Evolutionary conservation across 352 stramenopile species (phyloP).

Genomic region (Phytopythium aichiense): DNA sequence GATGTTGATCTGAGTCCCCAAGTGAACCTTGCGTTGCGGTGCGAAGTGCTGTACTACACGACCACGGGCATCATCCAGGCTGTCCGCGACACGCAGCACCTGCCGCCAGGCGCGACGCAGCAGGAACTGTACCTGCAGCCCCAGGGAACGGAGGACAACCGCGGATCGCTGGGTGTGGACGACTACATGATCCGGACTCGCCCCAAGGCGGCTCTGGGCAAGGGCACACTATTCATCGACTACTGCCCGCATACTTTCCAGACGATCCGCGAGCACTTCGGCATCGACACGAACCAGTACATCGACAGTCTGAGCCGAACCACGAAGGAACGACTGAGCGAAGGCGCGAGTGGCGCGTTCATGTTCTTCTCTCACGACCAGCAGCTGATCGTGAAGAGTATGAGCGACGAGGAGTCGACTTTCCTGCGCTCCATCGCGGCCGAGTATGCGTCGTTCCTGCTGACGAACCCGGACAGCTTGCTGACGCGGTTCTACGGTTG

Average conservation of each 20-base stretch:
- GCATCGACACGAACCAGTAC: conserved; percentile 79
- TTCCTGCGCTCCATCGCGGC: conserved; percentile 79
- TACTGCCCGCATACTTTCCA: conserved; percentile 85
- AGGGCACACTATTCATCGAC: conserved; percentile 84
- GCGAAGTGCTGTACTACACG: conserved; percentile 86
- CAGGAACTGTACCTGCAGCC: conserved; percentile 80
- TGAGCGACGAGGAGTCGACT: conserved; percentile 81
- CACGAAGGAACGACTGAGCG: conserved; percentile 82
- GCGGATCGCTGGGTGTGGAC: conserved; percentile 69
- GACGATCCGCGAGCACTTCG: conserved; percentile 83
- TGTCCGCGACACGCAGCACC: conserved; percentile 64
- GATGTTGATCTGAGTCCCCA: conserved; percentile 84
- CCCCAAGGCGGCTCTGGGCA: conserved; percentile 63
- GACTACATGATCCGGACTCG: conserved; percentile 83
- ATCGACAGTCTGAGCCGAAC: conserved; percentile 79
- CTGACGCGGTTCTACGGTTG: conserved; percentile 83
- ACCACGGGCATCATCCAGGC: conserved; percentile 87
- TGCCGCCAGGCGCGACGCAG: conserved; percentile 60
- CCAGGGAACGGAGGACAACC: conserved; percentile 73
- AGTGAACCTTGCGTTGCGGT: conserved; percentile 81
- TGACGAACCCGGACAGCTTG: conserved; percentile 80
- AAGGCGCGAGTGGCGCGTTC: conserved; percentile 84
- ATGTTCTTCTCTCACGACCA: conserved; percentile 90
- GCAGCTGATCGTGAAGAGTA: conserved; percentile 88
- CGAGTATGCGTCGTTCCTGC: conserved; percentile 76